phyloP scores from a whole-genome alignment of 306 rosid genomes.

The Leucaena leucocephala region DNA sequence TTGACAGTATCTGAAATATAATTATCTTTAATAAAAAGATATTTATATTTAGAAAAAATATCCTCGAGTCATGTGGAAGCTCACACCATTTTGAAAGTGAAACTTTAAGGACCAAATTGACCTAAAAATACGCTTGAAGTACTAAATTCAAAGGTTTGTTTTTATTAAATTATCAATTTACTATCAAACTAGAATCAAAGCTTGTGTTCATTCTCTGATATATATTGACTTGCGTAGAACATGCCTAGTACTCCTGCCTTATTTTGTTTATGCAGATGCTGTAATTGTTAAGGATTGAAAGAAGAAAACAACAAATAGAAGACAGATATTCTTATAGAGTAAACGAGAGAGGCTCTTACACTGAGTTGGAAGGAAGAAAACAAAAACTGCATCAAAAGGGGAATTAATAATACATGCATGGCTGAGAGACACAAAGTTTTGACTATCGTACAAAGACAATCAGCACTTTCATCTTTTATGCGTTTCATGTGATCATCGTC shows the following conservation, averaged over 20 bases:
- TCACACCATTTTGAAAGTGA: background rate
- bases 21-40: too few relatives aligned
- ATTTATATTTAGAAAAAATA: too few relatives aligned
- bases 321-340: background rate
- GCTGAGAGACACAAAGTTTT: constrained; percentile 3
- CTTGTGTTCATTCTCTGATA: background rate
- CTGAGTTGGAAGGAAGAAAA: background rate
- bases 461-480: constrained; percentile 3
- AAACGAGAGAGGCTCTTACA: background rate
- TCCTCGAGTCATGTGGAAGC: background rate
- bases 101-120: background rate
- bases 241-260: background rate
- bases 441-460: constrained; percentile 36
- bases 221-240: background rate
- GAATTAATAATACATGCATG: background rate
- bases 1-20: too few relatives aligned
- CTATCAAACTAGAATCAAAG: background rate
- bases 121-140: background rate
- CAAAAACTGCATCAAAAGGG: constrained; percentile 8
- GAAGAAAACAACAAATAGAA: background rate
- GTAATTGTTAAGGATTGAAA: background rate
- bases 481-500: constrained; percentile 36
- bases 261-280: background rate
- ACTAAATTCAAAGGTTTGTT: background rate
- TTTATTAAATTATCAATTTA: background rate